These are phyloP conservation scores for Microdochium trichocladiopsis DNA, from an alignment of 2,329 filamentous ascomycete species.

Conservation along the genomic window DNA sequence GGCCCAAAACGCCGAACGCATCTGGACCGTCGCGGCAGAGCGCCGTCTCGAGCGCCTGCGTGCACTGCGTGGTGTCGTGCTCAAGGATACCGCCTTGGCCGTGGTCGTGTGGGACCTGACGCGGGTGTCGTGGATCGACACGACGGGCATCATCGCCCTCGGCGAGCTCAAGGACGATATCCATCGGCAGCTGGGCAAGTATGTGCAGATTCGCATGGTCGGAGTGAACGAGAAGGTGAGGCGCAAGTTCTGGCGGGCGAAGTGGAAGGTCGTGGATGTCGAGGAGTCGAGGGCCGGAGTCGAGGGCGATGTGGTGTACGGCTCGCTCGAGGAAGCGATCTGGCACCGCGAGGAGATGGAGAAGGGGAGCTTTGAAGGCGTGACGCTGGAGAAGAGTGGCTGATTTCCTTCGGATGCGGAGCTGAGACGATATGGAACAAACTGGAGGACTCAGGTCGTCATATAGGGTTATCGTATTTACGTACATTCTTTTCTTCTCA, in stretches of 20 bases:
- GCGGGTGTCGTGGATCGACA: conserved; percentile 19
- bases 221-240: conserved; percentile 13
- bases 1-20: conserved; percentile 11
- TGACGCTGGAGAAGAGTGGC: conserved; percentile 16
- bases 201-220: conserved; percentile 18
- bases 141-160: conserved; percentile 20
- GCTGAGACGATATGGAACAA: no score
- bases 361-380: conserved; percentile 14
- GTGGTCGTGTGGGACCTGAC: conserved; percentile 20
- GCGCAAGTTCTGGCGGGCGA: conserved; percentile 15
- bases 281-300: conserved; percentile 11
- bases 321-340: conserved; percentile 17
- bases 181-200: conserved; percentile 14
- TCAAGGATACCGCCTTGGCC: conserved; percentile 16
- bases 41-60: conserved; percentile 18
- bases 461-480: no score
- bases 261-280: conserved; percentile 16
- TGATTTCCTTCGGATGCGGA: no score
- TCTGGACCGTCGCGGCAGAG: conserved; percentile 21
- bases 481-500: no score
- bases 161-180: conserved; percentile 22
- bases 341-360: conserved; percentile 13
- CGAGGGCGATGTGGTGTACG: conserved; percentile 17
- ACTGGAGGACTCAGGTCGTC: no score
- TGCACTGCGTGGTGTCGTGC: conserved; percentile 8